These are phyloP conservation scores for Rhododendron vialii DNA, from an alignment of 148 eudicot species.

Conservation along the genomic window DNA sequence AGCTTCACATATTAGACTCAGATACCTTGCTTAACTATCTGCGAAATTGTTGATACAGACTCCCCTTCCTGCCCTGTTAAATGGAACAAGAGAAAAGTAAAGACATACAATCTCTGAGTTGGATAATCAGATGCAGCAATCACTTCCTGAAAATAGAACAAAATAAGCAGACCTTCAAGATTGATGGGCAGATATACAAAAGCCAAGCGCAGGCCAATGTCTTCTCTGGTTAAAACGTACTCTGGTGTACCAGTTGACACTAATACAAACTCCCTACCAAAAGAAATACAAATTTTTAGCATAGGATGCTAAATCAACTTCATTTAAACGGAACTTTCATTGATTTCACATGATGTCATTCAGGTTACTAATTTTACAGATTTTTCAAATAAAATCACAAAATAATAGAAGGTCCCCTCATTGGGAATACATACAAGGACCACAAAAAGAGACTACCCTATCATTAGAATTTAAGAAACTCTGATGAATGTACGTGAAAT, in stretches of 20 bases:
- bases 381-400: neutral
- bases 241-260: constrained; percentile 77
- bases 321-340: neutral
- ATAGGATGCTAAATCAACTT: neutral
- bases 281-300: neutral
- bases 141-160: constrained; percentile 6
- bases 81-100: constrained; percentile 10
- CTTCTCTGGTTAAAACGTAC: constrained; percentile 68
- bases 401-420: neutral
- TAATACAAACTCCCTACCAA: constrained; percentile 57
- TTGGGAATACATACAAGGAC: neutral
- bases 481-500: neutral
- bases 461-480: neutral
- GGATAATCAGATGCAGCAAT: neutral
- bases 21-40: constrained; percentile 69
- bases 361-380: neutral
- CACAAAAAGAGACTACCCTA: neutral
- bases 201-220: constrained; percentile 66
- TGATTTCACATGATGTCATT: neutral
- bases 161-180: constrained; percentile 64
- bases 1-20: constrained; percentile 2
- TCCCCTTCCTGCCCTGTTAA: constrained; percentile 92
- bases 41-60: constrained; percentile 52
- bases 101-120: neutral
- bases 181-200: constrained; percentile 81